A percentile compares a stretch with the other conserved stretches of the same genome.
These are phyloP conservation scores for Wallacemonas sp. DNA, from an alignment of 208 protist species.

Conservation along the genomic window DNA sequence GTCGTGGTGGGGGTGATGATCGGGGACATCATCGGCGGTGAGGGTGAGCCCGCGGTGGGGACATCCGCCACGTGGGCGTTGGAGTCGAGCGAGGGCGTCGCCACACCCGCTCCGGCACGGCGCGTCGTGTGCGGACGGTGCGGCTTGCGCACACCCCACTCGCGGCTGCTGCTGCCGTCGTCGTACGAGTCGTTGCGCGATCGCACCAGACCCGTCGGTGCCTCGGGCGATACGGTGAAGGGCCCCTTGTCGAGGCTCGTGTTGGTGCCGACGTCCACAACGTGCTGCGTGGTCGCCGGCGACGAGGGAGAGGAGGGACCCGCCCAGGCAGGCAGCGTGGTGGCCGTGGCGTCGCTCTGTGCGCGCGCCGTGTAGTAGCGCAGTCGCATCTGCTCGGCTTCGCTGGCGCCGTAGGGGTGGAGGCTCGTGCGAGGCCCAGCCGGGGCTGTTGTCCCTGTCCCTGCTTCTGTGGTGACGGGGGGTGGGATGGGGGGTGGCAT, in stretches of 20 bases:
- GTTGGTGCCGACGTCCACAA: not conserved
- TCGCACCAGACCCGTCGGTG: not conserved
- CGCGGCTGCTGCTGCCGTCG: not conserved
- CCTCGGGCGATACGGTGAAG: not conserved
- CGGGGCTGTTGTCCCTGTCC: no score
- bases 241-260: not conserved
- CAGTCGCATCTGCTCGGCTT: not conserved
- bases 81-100: constrained; percentile 1
- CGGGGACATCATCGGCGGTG: not conserved
- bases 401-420: constrained; percentile 8
- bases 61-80: not conserved
- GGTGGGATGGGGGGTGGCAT: no score
- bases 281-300: not conserved
- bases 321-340: not conserved
- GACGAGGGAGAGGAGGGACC: no score
- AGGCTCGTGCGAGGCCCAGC: not conserved
- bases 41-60: no score
- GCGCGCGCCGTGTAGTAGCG: constrained; percentile 3
- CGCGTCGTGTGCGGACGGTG: not conserved
- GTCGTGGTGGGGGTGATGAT: not conserved
- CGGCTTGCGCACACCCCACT: not conserved
- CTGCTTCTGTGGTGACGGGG: no score
- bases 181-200: not conserved
- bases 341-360: not conserved
- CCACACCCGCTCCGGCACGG: not conserved